These are phyloP conservation scores for Neoboletus brunneissimus DNA, from an alignment of 768 basidiomycete genomes.

Conservation along the genomic window DNA sequence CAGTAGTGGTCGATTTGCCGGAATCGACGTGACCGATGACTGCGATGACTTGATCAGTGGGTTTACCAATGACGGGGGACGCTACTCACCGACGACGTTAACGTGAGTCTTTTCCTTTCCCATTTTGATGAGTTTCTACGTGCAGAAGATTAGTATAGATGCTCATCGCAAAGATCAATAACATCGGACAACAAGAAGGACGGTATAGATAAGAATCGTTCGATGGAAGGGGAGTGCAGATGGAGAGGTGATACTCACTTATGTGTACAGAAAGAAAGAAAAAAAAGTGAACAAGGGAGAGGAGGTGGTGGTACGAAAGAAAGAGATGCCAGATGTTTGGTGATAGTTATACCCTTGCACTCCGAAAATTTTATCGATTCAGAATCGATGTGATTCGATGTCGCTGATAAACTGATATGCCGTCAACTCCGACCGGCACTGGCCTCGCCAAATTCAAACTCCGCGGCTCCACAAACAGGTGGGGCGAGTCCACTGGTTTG, in stretches of 20 bases:
- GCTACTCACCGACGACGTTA: constrained; percentile 89
- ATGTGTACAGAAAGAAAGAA: constrained; percentile 39
- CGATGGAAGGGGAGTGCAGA: constrained; percentile 25
- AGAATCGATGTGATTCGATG: constrained; percentile 56
- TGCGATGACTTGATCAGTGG: constrained; percentile 38
- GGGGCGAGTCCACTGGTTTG: background rate
- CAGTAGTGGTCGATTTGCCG: constrained; percentile 99
- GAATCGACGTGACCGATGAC: constrained; percentile 99
- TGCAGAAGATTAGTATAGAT: constrained; percentile 13
- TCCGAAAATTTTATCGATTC: constrained; percentile 62
- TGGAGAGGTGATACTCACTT: constrained; percentile 37
- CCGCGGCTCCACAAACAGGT: constrained; percentile 3
- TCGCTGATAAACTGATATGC: constrained; percentile 47
- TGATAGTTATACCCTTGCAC: constrained; percentile 56
- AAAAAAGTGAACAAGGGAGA: constrained; percentile 27
- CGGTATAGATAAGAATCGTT: constrained; percentile 16
- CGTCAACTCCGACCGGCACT: constrained; percentile 43
- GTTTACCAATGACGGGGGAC: constrained; percentile 13
- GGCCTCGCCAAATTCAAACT: constrained; percentile 14
- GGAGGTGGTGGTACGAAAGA: constrained; percentile 37
- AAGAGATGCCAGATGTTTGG: constrained; percentile 41
- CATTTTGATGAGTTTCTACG: constrained; percentile 68
- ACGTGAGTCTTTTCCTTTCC: constrained; percentile 96
- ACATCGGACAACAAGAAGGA: constrained; percentile 8
- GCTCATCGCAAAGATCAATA: constrained; percentile 26